A percentile compares a stretch with the other conserved stretches of the same genome.
phyloP scores from a whole-genome alignment of 164 flowering plant genomes.

The Platanus orientalis region DNA sequence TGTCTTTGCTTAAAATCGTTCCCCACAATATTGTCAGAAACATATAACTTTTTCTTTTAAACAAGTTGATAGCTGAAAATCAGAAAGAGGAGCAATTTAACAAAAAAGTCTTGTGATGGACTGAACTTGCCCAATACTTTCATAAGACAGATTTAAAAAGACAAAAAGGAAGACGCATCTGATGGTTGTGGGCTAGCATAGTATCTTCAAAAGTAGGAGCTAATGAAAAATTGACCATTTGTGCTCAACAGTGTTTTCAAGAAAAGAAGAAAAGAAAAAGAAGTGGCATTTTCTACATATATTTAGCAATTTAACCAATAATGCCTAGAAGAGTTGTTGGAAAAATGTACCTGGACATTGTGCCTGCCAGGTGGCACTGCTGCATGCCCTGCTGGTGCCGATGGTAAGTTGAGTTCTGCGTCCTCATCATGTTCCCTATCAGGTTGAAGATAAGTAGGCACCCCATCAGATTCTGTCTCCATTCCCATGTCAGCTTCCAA shows the following conservation, averaged over 20 bases:
- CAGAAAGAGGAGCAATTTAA: no score
- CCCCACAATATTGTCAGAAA: no score
- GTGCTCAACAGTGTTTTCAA: no score
- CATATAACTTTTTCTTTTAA: no score
- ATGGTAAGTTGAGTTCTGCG: slow-evolving; percentile 78
- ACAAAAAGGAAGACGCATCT: not conserved
- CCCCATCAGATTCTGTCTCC: slow-evolving; percentile 74
- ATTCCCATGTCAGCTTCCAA: slow-evolving; percentile 94
- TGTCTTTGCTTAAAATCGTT: no score
- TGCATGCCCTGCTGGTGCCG: slow-evolving; percentile 76
- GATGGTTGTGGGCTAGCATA: not conserved
- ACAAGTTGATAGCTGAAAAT: no score
- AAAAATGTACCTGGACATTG: slow-evolving; percentile 49
- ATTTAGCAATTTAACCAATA: not conserved
- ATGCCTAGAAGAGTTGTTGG: not conserved
- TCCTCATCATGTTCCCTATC: slow-evolving; percentile 74
- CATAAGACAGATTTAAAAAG: no score
- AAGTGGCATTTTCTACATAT: not conserved
- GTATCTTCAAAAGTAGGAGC: no score
- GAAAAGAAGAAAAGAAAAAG: no score
- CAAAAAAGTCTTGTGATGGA: no score
- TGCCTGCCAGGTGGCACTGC: slow-evolving; percentile 52
- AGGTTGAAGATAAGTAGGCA: slow-evolving; percentile 89
- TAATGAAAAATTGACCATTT: no score
- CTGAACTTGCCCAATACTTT: no score